Evolutionary conservation across 106 monocot species (phyloP).

Genomic region (Gastrodia elata): DNA sequence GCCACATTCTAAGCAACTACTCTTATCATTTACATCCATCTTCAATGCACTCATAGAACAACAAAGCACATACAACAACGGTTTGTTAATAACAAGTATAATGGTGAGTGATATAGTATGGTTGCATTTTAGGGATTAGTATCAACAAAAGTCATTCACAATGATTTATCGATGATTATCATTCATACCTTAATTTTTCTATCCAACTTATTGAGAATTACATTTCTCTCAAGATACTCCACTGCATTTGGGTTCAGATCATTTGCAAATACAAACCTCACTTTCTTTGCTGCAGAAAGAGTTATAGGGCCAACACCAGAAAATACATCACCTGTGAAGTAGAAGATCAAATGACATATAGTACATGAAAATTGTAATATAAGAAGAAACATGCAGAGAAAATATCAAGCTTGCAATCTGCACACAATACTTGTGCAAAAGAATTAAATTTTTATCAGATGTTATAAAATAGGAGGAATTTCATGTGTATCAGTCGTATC

Average conservation of each 20-base stretch:
- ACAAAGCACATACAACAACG: not conserved
- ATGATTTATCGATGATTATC: not conserved
- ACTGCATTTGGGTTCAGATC: slow-evolving; percentile 89
- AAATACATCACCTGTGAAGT: slow-evolving; percentile 81
- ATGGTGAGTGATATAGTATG: not conserved
- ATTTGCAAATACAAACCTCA: slow-evolving; percentile 90
- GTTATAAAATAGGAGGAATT: not conserved
- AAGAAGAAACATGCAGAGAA: not conserved
- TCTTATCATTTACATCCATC: not conserved
- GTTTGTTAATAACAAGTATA: not conserved
- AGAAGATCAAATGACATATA: not conserved
- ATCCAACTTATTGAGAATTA: slow-evolving; percentile 82
- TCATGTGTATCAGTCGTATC: no score
- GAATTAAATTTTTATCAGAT: not conserved
- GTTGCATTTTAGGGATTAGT: not conserved
- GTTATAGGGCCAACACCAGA: slow-evolving; percentile 91
- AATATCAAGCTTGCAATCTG: not conserved
- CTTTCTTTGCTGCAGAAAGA: slow-evolving; percentile 83
- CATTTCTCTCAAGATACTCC: slow-evolving; percentile 84
- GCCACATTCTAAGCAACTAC: no score
- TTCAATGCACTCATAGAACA: not conserved
- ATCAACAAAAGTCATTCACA: not conserved
- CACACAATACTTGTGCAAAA: not conserved
- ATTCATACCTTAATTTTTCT: slow-evolving; percentile 71
- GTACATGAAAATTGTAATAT: not conserved